Conservation (phyloP, 345 rosid genomes). For the Citrus reticulata region DNA sequence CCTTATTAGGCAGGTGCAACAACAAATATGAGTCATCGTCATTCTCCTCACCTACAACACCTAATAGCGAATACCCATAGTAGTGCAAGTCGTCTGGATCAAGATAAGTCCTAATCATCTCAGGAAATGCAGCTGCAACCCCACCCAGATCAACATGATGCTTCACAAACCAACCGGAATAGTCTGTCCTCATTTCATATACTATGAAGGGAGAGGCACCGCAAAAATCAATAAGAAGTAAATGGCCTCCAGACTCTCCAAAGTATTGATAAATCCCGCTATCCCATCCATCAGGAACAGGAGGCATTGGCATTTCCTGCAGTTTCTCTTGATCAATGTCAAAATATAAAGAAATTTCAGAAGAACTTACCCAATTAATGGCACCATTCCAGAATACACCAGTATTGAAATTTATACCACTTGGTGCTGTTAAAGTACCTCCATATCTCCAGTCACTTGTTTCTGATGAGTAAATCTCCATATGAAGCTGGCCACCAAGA, state of each 20-base stretch:
- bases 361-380: conserved; percentile 29
- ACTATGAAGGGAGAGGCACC: conserved; percentile 22
- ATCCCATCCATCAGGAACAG: conserved; percentile 10
- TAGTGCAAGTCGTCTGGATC: background rate
- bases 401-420: background rate
- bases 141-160: conserved; percentile 27
- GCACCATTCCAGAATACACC: conserved; percentile 13
- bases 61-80: conserved; percentile 14
- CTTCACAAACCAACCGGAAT: conserved; percentile 36
- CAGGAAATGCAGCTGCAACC: conserved; percentile 29
- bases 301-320: conserved; percentile 27
- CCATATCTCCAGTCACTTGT: conserved; percentile 35
- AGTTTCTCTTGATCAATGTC: conserved; percentile 24
- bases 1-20: conserved; percentile 22
- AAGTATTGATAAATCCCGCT: conserved; percentile 7
- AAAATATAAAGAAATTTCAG: conserved; percentile 16
- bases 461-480: conserved; percentile 33
- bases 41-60: conserved; percentile 24
- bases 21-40: conserved; percentile 26
- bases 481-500: background rate
- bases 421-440: background rate
- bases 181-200: conserved; percentile 30
- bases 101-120: conserved; percentile 16
- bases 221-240: conserved; percentile 23
- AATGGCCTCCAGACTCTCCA: conserved; percentile 22